These are phyloP conservation scores for Oryza punctata DNA, from an alignment of 176 grass and related monocot species.

Conservation along the genomic window DNA sequence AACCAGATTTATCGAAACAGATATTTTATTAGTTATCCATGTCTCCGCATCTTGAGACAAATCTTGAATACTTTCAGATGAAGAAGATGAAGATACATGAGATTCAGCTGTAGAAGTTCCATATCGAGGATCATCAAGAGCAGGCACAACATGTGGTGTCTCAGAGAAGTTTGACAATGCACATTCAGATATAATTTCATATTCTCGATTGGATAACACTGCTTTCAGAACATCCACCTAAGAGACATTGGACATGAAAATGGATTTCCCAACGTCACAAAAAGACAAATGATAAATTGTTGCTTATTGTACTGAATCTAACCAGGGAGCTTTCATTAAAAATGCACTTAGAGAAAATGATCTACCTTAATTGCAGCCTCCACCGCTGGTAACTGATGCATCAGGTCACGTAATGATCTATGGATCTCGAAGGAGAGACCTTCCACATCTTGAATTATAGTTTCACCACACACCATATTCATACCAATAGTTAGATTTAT, in stretches of 20 bases:
- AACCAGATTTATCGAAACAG: constrained; percentile 75
- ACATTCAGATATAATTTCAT: constrained; percentile 92
- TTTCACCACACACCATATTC: constrained; percentile 65
- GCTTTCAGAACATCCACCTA: constrained; percentile 95
- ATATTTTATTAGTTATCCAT: constrained; percentile 83
- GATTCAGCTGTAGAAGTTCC: constrained; percentile 50
- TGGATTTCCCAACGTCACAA: constrained; percentile 9
- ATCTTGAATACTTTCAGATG: constrained; percentile 52
- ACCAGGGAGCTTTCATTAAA: constrained; percentile 18
- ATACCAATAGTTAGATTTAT: constrained; percentile 95
- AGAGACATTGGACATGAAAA: constrained; percentile 20
- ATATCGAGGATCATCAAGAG: constrained; percentile 55
- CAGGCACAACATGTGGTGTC: constrained; percentile 66
- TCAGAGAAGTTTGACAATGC: constrained; percentile 91
- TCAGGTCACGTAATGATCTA: constrained; percentile 86
- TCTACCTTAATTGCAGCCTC: constrained; percentile 84
- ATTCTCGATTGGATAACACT: constrained; percentile 86
- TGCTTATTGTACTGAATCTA: constrained; percentile 2
- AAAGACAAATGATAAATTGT: constrained; percentile 3
- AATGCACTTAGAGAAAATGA: constrained; percentile 29
- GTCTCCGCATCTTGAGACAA: constrained; percentile 41
- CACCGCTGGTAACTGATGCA: constrained; percentile 77
- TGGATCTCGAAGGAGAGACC: constrained; percentile 78
- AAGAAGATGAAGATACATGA: constrained; percentile 47
- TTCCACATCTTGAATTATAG: constrained; percentile 95